Evolutionary conservation across 345 rosid species (phyloP).

Genomic region (Eucalyptus fibrosa): DNA sequence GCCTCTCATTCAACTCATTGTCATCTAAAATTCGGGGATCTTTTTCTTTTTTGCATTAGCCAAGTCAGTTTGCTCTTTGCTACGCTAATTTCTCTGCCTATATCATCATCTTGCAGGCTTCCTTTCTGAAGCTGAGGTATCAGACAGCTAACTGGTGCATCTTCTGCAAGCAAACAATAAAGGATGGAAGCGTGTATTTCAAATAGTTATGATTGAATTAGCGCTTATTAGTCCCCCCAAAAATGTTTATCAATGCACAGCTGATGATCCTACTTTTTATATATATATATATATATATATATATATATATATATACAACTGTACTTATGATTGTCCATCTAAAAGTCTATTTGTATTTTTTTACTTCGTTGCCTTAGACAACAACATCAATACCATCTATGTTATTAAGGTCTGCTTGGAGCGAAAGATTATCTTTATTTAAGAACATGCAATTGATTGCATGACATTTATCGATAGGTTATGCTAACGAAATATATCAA

Average conservation of each 20-base stretch:
- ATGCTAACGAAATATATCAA: background rate
- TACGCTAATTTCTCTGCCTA: background rate
- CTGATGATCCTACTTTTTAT: background rate
- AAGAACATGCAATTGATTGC: too few species aligned
- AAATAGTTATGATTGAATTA: too few species aligned
- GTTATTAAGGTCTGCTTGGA: background rate
- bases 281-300: too few species aligned
- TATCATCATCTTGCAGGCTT: background rate
- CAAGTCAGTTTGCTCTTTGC: background rate
- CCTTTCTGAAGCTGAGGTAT: background rate
- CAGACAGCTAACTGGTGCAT: background rate
- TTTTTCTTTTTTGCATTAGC: background rate
- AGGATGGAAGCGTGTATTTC: background rate
- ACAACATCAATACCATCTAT: background rate
- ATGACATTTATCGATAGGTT: too few species aligned
- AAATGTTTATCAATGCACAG: background rate
- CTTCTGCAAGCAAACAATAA: background rate
- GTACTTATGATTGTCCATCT: background rate
- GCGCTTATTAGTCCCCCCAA: too few species aligned
- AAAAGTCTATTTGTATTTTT: too few species aligned
- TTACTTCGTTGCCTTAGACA: background rate
- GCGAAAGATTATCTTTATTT: too few species aligned
- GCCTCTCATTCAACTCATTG: background rate
- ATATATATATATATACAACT: too few species aligned
- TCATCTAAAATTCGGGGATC: background rate